Percentiles rank a stretch among this genome's conserved stretches.
These are phyloP conservation scores for Eucalyptus microcorys DNA, from an alignment of 345 rosid genomes.

Conservation along the genomic window DNA sequence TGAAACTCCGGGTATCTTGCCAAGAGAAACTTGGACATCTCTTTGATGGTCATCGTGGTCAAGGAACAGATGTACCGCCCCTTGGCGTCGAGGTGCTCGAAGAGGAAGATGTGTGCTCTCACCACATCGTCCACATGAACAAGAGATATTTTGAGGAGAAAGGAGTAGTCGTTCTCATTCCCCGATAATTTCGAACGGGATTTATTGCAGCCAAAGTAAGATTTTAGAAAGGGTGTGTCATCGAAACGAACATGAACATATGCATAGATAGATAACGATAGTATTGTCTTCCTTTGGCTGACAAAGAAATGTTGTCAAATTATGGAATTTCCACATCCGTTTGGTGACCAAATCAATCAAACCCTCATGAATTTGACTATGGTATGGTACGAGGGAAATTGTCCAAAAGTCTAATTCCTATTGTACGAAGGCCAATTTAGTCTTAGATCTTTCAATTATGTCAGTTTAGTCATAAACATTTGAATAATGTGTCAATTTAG, in stretches of 20 bases:
- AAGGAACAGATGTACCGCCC: slow-evolving; percentile 31
- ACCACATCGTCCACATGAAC: slow-evolving; percentile 30
- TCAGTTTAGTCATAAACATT: too few relatives aligned
- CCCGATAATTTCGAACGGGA: not conserved
- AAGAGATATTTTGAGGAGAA: not conserved
- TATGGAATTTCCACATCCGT: not conserved
- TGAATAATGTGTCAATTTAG: too few relatives aligned
- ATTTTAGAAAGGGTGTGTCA: not conserved
- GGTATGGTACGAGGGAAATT: not conserved
- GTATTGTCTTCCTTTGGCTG: not conserved
- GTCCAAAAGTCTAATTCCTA: too few relatives aligned
- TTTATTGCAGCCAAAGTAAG: not conserved
- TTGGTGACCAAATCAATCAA: not conserved
- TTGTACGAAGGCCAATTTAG: too few relatives aligned
- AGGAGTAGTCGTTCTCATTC: not conserved
- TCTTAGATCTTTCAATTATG: too few relatives aligned
- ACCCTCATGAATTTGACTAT: not conserved
- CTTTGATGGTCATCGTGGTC: not conserved
- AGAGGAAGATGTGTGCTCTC: slow-evolving; percentile 25
- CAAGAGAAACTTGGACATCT: slow-evolving; percentile 9
- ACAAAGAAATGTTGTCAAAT: not conserved
- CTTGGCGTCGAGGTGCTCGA: slow-evolving; percentile 11
- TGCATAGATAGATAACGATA: not conserved
- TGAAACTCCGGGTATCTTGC: slow-evolving; percentile 12
- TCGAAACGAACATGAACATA: not conserved